Percentiles rank a stretch among this genome's conserved stretches.
Conservation (phyloP, 441 rosid species). For the Syzygium syzygioides region DNA sequence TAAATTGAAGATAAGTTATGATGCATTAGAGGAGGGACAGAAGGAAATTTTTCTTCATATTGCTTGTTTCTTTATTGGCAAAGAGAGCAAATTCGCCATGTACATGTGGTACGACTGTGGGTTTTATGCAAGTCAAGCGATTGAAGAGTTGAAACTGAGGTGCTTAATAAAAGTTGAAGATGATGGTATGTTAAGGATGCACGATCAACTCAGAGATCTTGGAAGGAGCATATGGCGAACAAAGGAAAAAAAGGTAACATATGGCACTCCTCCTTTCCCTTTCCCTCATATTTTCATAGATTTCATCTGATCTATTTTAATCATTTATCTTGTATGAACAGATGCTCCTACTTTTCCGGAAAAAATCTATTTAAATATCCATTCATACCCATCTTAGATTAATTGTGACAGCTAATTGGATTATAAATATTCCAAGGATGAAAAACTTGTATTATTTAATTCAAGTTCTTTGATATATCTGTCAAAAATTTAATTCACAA, state of each 20-base stretch:
- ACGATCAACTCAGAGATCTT: background rate
- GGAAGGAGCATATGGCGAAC: background rate
- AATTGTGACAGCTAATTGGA: background rate
- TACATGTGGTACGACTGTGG: background rate
- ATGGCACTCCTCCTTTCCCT: background rate
- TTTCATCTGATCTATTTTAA: too few relatives aligned
- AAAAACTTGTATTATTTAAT: too few relatives aligned
- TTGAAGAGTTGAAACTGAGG: background rate
- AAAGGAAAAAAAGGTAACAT: background rate
- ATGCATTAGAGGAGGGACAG: accelerated
- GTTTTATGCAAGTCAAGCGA: background rate
- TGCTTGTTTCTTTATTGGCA: background rate
- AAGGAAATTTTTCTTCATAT: background rate
- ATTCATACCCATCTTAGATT: background rate
- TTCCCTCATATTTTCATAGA: too few relatives aligned
- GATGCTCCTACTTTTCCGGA: accelerated
- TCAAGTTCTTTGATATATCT: too few relatives aligned
- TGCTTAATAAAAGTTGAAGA: background rate
- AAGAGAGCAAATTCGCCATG: accelerated
- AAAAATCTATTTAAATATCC: accelerated
- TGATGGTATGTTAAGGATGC: background rate
- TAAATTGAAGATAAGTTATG: background rate
- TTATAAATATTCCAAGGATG: too few relatives aligned
- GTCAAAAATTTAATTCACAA: too few relatives aligned
- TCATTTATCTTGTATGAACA: background rate